These are phyloP conservation scores for Apostasia shenzhenica DNA, from an alignment of 106 monocot species.

Conservation along the genomic window DNA sequence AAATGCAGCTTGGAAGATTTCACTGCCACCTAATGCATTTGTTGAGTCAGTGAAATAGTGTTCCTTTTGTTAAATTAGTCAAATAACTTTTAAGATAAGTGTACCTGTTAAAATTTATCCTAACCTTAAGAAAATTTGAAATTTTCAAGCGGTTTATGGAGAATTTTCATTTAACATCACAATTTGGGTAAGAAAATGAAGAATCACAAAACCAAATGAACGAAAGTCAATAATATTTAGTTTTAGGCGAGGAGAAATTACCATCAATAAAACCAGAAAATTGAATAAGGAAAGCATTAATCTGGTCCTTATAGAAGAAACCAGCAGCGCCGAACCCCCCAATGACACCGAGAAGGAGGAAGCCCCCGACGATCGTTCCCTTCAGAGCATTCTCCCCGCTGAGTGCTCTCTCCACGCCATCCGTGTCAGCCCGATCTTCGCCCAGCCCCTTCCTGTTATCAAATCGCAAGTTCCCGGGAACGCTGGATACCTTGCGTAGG, in stretches of 20 bases:
- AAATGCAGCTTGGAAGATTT: no score
- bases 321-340: slow-evolving; percentile 78
- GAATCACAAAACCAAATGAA: no score
- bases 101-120: no score
- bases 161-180: no score
- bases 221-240: background rate
- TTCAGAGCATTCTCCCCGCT: slow-evolving; percentile 38
- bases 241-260: slow-evolving; percentile 11
- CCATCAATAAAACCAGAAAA: slow-evolving; percentile 87
- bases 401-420: slow-evolving; percentile 17
- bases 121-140: no score
- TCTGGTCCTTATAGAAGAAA: slow-evolving; percentile 82
- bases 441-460: slow-evolving; percentile 20
- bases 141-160: no score
- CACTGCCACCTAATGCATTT: no score
- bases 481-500: slow-evolving; percentile 54
- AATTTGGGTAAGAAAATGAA: no score
- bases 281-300: slow-evolving; percentile 80
- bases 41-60: no score
- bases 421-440: slow-evolving; percentile 8
- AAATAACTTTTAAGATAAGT: no score
- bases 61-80: no score
- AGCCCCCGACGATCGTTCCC: slow-evolving; percentile 75
- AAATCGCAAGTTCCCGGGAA: slow-evolving; percentile 49
- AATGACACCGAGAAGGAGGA: slow-evolving; percentile 62